phyloP scores from a whole-genome alignment of 371 early-diverging fungal species.

The Smittium culicis region DNA sequence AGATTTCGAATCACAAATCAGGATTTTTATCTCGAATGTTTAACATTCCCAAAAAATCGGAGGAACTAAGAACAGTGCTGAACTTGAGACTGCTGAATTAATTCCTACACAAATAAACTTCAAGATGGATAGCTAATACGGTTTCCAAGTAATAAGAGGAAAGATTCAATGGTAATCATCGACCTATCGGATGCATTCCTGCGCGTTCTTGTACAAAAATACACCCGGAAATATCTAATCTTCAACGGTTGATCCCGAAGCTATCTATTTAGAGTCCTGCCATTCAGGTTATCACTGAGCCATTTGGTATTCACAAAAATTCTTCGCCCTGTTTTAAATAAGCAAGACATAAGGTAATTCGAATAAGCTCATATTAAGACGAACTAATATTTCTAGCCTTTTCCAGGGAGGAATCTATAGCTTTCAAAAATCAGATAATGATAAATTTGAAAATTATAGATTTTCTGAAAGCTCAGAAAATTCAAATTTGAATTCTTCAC shows the following conservation, averaged over 20 bases:
- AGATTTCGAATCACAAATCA: not conserved
- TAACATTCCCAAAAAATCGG: constrained; percentile 1
- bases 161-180: constrained; percentile 6
- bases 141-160: not conserved
- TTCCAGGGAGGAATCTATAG: constrained; percentile 5
- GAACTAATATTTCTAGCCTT: constrained; percentile 9
- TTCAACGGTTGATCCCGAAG: not conserved
- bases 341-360: not conserved
- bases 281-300: constrained; percentile 4
- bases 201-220: not conserved
- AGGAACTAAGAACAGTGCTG: constrained; percentile 1
- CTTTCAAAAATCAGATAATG: constrained; percentile 15
- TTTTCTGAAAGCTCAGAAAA: not conserved
- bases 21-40: not conserved
- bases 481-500: not conserved
- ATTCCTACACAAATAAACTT: not conserved
- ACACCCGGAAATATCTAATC: not conserved
- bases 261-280: constrained; percentile 30
- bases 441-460: not conserved
- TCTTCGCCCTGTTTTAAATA: not conserved
- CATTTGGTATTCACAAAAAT: not conserved
- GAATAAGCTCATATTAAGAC: constrained; percentile 1
- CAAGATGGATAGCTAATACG: constrained; percentile 1
- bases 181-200: constrained; percentile 1
- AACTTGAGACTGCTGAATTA: not conserved